phyloP scores from a whole-genome alignment of 2,329 filamentous ascomycete species.

The Nannizziopsis barbatae region DNA sequence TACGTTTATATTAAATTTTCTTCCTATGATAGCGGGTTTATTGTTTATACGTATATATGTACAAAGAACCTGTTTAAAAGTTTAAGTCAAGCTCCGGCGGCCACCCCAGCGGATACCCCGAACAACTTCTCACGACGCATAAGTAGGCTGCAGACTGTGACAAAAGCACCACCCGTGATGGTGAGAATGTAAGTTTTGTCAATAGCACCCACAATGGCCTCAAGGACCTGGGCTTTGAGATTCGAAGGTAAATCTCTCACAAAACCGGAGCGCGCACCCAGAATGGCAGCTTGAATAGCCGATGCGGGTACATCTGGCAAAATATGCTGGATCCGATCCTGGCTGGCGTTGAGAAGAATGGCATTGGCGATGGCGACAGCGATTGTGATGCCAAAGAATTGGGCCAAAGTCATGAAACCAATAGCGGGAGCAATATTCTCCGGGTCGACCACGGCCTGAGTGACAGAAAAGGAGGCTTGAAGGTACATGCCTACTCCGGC shows the following conservation, averaged over 20 bases:
- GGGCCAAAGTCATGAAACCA: slow-evolving; percentile 29
- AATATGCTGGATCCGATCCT: not conserved
- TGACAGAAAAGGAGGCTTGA: slow-evolving; percentile 31
- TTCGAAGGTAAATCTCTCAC: slow-evolving; percentile 22
- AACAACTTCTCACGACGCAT: slow-evolving; percentile 6
- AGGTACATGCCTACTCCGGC: slow-evolving; percentile 27
- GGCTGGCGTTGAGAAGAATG: slow-evolving; percentile 19
- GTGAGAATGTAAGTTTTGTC: slow-evolving; percentile 25
- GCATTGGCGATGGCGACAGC: not conserved
- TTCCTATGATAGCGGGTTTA: too few species aligned
- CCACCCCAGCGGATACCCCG: not conserved
- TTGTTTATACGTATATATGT: too few species aligned
- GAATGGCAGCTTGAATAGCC: not conserved
- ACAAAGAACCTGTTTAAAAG: too few species aligned
- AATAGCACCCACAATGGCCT: slow-evolving; percentile 20
- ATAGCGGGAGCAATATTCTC: slow-evolving; percentile 26
- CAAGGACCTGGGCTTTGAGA: slow-evolving; percentile 21
- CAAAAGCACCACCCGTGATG: slow-evolving; percentile 18
- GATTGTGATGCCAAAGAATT: not conserved
- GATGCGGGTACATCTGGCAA: not conserved
- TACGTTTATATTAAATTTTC: too few species aligned
- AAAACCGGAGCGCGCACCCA: slow-evolving; percentile 22
- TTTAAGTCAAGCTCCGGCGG: too few species aligned
- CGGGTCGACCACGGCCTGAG: slow-evolving; percentile 27
- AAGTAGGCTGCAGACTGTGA: slow-evolving; percentile 12